Evolutionary conservation across 805 yeast genomes (phyloP).

Genomic region (Cyberlindnera galapagoensis): DNA sequence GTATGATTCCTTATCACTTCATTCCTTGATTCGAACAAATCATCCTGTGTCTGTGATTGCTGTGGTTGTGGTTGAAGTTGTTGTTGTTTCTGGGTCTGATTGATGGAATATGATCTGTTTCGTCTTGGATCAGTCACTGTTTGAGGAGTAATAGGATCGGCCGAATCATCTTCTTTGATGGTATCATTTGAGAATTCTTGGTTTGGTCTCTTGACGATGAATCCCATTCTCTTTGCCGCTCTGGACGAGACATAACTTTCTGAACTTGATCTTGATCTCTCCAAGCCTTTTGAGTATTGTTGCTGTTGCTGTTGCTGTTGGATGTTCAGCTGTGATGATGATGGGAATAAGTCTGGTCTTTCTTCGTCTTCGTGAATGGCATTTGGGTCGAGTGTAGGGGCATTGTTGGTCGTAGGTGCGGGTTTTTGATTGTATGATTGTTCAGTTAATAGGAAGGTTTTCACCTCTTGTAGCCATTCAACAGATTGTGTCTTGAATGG

Average conservation of each 20-base stretch:
- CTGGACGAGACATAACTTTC: constrained; percentile 46
- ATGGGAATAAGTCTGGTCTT: neutral
- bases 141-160: no score
- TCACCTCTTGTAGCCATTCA: constrained; percentile 34
- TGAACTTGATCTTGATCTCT: constrained; percentile 30
- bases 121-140: constrained; percentile 11
- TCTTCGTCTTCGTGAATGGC: constrained; percentile 1
- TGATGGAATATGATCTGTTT: constrained; percentile 21
- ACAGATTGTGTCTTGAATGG: constrained; percentile 30
- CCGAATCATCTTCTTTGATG: constrained; percentile 21
- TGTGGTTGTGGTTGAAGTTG: constrained; percentile 5
- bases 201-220: constrained; percentile 41
- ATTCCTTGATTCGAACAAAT: no score
- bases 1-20: neutral
- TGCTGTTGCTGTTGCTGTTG: constrained; percentile 2
- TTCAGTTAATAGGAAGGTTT: constrained; percentile 6
- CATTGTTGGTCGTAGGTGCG: no score
- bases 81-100: no score
- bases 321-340: constrained; percentile 1
- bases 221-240: constrained; percentile 73
- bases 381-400: constrained; percentile 4
- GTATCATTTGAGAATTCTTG: constrained; percentile 20
- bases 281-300: constrained; percentile 7
- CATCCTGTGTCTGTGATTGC: no score
- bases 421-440: no score